phyloP scores from a whole-genome alignment of 2,329 filamentous ascomycete genomes.

The Fusarium brachygibbosum region DNA sequence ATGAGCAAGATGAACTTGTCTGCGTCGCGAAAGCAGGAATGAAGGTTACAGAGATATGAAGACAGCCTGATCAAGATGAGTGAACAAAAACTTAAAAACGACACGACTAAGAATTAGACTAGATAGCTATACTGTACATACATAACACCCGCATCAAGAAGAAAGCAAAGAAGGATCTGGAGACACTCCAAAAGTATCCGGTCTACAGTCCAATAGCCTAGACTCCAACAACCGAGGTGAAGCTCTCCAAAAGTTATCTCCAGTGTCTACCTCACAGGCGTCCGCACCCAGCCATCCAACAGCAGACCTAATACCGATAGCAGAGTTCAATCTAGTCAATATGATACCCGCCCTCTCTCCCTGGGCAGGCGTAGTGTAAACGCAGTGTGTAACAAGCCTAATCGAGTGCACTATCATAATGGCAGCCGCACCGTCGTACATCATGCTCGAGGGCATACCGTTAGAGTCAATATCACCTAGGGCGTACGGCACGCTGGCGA shows the following conservation, averaged over 20 bases:
- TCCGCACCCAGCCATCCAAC: slow-evolving; percentile 20
- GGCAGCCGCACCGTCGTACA: slow-evolving; percentile 51
- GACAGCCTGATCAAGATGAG: neutral
- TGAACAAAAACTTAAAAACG: neutral
- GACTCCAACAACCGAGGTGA: neutral
- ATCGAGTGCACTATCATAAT: slow-evolving; percentile 52
- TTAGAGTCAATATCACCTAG: slow-evolving; percentile 48
- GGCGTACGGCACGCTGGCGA: slow-evolving; percentile 51
- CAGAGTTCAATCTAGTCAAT: slow-evolving; percentile 47
- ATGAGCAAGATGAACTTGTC: slow-evolving; percentile 6
- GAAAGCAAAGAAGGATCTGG: slow-evolving; percentile 1
- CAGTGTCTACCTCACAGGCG: neutral
- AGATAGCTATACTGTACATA: neutral
- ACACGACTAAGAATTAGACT: neutral
- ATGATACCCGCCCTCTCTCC: slow-evolving; percentile 38
- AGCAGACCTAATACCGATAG: slow-evolving; percentile 51
- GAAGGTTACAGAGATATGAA: neutral
- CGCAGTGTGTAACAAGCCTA: slow-evolving; percentile 51
- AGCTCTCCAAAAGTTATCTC: neutral
- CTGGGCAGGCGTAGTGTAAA: slow-evolving; percentile 47
- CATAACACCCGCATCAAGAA: slow-evolving; percentile 10
- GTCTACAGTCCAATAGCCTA: neutral
- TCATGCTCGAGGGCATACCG: slow-evolving; percentile 41
- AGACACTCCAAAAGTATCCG: neutral
- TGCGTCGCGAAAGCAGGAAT: slow-evolving; percentile 13